Conservation (phyloP, 371 early-diverging fungal species). For the Enteropsectra breve region DNA sequence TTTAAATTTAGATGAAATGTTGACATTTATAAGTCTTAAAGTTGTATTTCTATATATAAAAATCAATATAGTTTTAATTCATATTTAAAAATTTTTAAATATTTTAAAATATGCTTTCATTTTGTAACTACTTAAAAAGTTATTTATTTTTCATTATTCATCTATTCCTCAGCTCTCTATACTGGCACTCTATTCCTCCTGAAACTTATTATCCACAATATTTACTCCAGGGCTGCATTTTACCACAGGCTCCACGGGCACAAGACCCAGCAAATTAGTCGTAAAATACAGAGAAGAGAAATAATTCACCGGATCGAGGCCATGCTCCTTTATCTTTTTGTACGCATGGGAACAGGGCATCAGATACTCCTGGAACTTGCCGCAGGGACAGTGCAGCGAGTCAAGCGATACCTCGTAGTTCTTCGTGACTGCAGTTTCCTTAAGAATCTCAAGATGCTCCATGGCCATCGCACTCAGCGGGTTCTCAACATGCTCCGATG, state of each 20-base stretch:
- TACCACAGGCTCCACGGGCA: constrained; percentile 25
- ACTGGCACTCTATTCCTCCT: no score
- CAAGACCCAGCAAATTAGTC: constrained; percentile 13
- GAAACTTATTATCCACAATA: no score
- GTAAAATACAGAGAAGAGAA: constrained; percentile 28
- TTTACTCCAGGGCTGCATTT: no score
- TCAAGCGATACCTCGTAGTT: constrained; percentile 49
- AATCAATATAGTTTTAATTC: no score
- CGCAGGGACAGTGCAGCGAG: constrained; percentile 51
- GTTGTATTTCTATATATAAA: no score
- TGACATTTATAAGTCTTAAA: no score
- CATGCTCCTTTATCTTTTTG: constrained; percentile 20
- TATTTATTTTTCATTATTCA: no score
- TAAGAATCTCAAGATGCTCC: constrained; percentile 40
- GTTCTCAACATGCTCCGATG: constrained; percentile 12
- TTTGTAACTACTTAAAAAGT: no score
- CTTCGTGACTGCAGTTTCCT: constrained; percentile 15
- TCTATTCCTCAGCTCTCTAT: no score
- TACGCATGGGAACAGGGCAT: constrained; percentile 59
- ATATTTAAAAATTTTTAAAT: no score
- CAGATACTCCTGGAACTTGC: constrained; percentile 55
- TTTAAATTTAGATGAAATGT: no score
- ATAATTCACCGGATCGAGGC: constrained; percentile 29
- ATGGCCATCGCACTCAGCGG: constrained; percentile 46
- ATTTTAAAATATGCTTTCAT: no score